Evolutionary conservation across 73 alveolate species (phyloP).

Genomic region (Paraurostyla sp.): DNA sequence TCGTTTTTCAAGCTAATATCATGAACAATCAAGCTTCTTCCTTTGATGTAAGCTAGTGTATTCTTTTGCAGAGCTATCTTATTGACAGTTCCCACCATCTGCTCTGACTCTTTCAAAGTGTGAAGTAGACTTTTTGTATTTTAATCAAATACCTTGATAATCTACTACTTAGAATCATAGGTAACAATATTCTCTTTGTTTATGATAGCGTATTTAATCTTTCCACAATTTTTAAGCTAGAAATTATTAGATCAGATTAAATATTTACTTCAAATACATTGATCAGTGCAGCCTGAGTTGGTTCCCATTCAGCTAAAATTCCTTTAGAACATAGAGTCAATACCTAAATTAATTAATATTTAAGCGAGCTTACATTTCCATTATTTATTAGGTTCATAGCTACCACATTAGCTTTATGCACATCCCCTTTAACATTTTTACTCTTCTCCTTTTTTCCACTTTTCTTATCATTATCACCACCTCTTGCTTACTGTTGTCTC

Average conservation of each 20-base stretch:
- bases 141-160: slow-evolving; percentile 6
- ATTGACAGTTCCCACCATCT: neutral
- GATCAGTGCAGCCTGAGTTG: neutral
- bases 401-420: slow-evolving; percentile 44
- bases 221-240: slow-evolving; percentile 2
- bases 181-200: neutral
- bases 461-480: neutral
- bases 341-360: neutral
- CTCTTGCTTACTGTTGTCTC: too few species aligned
- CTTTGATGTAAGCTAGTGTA: slow-evolving; percentile 34
- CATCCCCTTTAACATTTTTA: slow-evolving; percentile 44
- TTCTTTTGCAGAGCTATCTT: neutral
- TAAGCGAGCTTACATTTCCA: neutral
- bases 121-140: neutral
- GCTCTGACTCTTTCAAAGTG: neutral
- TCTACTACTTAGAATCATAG: neutral
- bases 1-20: neutral
- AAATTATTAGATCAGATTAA: neutral
- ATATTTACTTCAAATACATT: slow-evolving; percentile 22
- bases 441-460: neutral
- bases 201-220: slow-evolving; percentile 20
- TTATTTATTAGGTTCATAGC: neutral
- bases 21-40: neutral
- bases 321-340: slow-evolving; percentile 42
- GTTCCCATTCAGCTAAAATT: slow-evolving; percentile 54